Base-by-base conservation (phyloP, 805 yeast species). In the Ogataea thermomethanolica region DNA sequence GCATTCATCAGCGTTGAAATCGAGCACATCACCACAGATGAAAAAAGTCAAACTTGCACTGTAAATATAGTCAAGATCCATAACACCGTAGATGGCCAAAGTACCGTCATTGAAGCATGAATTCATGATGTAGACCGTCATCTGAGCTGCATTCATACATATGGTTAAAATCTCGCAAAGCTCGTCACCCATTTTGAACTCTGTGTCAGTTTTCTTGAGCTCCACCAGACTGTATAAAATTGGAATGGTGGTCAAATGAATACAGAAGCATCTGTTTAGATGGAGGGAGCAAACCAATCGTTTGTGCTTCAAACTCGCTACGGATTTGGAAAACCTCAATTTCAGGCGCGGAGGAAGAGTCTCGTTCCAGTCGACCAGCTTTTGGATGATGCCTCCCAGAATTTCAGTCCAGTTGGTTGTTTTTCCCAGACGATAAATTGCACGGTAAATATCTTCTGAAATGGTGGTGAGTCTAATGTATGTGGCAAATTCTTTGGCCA, bases 41-140 rank as follows among this genome's bases (percentile, higher is more conserved):
- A 57, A 56, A 13, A 54, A 53, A 1, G 60, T 50, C 34, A 56
- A 34, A 14, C 54, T 44, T 2, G 60, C 53, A 34, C 57, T 55
- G 37, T 53, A 54, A 15, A 56, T 32, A 33, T 57, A 57, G 40
- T 57, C 60, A 26, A 56, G 43, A 42, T 57, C 62, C 56, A 57
- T 50, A n/a, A 54, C 55, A 17, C 59, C 62, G 44, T 47, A 55
- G 3, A 48, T 37, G 2, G 60, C 62, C 20, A 57, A 27, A 17
- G 50, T 46, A 8, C 46, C 46, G 12, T 53, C 51, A 27, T 50
- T 48, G 35, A 44, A 43, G 33, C 56, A 50, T 5, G 45, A 37
- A 6, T 33, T 38, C 9, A 51, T 32, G 10, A 53, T 48, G 26
- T 44, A 43, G 3, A 47, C 44, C 2, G 55, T 50, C 46, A 51